Base-by-base conservation (phyloP, 306 rosid species). In the Prinsepia uniflora region DNA sequence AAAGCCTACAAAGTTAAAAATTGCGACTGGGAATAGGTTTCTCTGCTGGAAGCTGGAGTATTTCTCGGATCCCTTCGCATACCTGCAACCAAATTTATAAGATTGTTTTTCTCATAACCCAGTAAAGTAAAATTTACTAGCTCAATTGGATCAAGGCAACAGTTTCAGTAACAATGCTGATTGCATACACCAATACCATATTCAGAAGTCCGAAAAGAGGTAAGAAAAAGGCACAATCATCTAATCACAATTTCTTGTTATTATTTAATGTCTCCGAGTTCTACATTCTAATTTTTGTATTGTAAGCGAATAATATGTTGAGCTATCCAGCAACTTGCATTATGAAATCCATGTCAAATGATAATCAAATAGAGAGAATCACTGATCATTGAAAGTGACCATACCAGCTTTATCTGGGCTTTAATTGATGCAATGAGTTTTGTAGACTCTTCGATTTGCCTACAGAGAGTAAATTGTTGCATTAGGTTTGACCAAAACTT, bases 381-480 rank as follows among this genome's bases (percentile, higher is more conserved):
- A 50, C 9, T 9, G 47, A 72, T 63, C 9, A 50, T 12, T 9
- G 47, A 41, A 46, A 47, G 73, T 62, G 50, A 46, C 66, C 77
- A 18, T 89, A 94, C 99, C 92, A 94, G 82, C 80, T 94, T 91
- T 76, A 94, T 91, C 79, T 91, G 96, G 49, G 99, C 88, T 73
- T 94, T 94, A 34, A 94, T 91, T 24, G 96, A 89, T 44, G 99
- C 97, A 79, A 91, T 87, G 68, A 85, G 81, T 53, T 61, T 83
- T 20, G 95, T 91, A 67, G 79, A 91, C 73, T 89, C 97, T 76
- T 91, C 95, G 72, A 87, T 81, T 78, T 91, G 91, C 88, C 99
- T 91, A 86, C 84, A 78, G 34, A 62, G 41, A 59, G 68, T 1
- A 67, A 65, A 67, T 39, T 42, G 58, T 68, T 24, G 45, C 68